A percentile compares a stretch with the other conserved stretches of the same genome.
These are phyloP conservation scores for Carnegiea gigantea DNA, from an alignment of 179 eudicot species.

Conservation along the genomic window DNA sequence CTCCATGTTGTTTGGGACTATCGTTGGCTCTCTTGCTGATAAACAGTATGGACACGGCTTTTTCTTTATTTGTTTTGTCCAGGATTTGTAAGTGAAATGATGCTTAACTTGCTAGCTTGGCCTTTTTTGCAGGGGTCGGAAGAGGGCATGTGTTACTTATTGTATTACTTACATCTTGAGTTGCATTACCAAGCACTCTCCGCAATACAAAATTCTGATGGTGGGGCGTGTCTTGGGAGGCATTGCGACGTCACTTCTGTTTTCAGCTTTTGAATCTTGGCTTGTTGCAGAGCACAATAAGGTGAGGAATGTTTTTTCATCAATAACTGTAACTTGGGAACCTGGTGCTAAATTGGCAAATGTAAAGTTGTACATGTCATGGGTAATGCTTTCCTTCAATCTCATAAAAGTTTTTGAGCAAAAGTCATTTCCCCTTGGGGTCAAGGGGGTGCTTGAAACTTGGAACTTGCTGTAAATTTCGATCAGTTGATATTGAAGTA, in stretches of 20 bases:
- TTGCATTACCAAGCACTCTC: conserved; percentile 92
- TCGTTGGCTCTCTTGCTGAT: conserved; percentile 94
- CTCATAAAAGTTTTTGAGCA: not conserved
- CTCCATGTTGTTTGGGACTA: conserved; percentile 95
- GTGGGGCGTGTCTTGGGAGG: conserved; percentile 94
- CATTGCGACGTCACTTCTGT: conserved; percentile 91
- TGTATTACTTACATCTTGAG: conserved; percentile 56
- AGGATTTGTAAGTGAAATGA: not conserved
- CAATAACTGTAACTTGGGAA: not conserved
- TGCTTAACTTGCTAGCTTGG: not conserved
- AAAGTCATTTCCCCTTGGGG: not conserved
- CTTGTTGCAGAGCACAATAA: conserved; percentile 57
- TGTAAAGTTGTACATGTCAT: not conserved
- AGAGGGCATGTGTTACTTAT: conserved; percentile 89
- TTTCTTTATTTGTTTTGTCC: not conserved
- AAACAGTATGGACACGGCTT: conserved; percentile 49
- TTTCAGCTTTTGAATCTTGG: conserved; percentile 95
- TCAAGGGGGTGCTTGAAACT: not conserved
- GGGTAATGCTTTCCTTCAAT: not conserved
- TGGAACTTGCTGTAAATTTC: not conserved
- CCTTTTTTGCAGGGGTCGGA: conserved; percentile 69
- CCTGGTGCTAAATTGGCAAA: not conserved
- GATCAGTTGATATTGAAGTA: not conserved
- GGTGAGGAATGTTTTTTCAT: conserved; percentile 36
- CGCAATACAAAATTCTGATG: conserved; percentile 87